Evolutionary conservation across 1,284 basidiomycete species (phyloP).

Genomic region (Ceratobasidium sp.): DNA sequence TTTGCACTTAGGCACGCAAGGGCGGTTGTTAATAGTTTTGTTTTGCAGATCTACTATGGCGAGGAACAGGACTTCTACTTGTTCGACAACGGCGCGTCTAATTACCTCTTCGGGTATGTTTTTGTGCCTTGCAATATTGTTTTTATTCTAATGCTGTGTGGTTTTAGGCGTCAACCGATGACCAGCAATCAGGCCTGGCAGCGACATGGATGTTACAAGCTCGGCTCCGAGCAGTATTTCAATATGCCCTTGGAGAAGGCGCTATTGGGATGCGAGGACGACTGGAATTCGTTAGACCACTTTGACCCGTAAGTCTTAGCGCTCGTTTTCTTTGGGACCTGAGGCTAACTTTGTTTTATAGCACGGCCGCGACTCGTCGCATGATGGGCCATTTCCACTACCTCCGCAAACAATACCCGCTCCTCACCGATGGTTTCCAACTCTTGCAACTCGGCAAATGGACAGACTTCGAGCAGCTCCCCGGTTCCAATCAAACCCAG

Average conservation of each 20-base stretch:
- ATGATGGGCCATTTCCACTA: constrained; percentile 79
- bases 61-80: constrained; percentile 91
- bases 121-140: constrained; percentile 51
- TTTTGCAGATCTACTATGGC: constrained; percentile 78
- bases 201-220: constrained; percentile 88
- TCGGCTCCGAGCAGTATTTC: constrained; percentile 91
- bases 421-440: constrained; percentile 87
- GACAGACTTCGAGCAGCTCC: constrained; percentile 81
- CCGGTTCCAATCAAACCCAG: constrained; percentile 82
- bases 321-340: background rate
- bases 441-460: constrained; percentile 84
- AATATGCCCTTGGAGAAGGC: constrained; percentile 86
- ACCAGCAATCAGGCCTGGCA: constrained; percentile 87
- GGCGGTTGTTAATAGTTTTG: constrained; percentile 40
- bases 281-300: constrained; percentile 91
- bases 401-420: constrained; percentile 75
- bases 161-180: constrained; percentile 84
- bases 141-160: no score
- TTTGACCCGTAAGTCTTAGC: constrained; percentile 77
- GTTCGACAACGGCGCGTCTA: constrained; percentile 84
- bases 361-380: constrained; percentile 78
- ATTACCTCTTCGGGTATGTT: constrained; percentile 80
- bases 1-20: constrained; percentile 32
- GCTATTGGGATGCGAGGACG: constrained; percentile 84
- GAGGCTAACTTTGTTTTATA: background rate